Evolutionary conservation across 2,329 filamentous ascomycete genomes (phyloP), one percentile per base, ranked within the genome.

Genomic region (Neofusicoccum umdonicola): DNA sequence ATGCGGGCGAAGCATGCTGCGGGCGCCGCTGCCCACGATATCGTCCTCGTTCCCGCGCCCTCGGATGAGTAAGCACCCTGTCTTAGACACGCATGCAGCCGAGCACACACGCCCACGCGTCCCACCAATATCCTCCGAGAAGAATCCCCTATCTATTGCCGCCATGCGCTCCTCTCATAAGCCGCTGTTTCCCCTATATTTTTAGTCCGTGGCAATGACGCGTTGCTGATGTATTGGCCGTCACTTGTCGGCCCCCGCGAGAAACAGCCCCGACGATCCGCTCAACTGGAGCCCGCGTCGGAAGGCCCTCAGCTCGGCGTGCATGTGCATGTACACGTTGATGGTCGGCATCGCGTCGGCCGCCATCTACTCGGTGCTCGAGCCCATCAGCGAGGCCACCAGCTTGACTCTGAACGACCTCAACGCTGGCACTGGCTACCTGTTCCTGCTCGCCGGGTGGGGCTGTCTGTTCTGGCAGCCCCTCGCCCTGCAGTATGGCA

Each of bases 401-500:
- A 80, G 78, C 3, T 72, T 85, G 41, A 79, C 78, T 0, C 69
- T 82, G 1, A 73, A 71, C 3, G 75, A 80, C 41, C 70, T 85
- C 17, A 82, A 83, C 65, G 75, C 79, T 56, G 83, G 83, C 7
- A 84, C 80, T 12, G 83, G 83, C 2, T 79, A 81, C 58, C 83
- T 84, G 81, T 84, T 85, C 67, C 69, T 85, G 35, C 76, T 82
- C 13, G 78, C 83, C 27, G 82, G 82, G 3, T 84, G 81, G 82
- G 82, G 81, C 0, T 79, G 80, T 67, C 70, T 85, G 2, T 73
- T 85, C 47, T 84, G 81, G 79, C 83, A 85, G 67, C 82, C 84
- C 2, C 69, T 85, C 35, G 83, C 83, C 0, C 70, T 85, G 17
- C 80, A 81, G 54, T 84, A 82, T 66, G 84, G 84, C n/a, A 80